Base-by-base conservation (phyloP, 2,329 filamentous ascomycete species). In the Simplicillium aogashimaense region DNA sequence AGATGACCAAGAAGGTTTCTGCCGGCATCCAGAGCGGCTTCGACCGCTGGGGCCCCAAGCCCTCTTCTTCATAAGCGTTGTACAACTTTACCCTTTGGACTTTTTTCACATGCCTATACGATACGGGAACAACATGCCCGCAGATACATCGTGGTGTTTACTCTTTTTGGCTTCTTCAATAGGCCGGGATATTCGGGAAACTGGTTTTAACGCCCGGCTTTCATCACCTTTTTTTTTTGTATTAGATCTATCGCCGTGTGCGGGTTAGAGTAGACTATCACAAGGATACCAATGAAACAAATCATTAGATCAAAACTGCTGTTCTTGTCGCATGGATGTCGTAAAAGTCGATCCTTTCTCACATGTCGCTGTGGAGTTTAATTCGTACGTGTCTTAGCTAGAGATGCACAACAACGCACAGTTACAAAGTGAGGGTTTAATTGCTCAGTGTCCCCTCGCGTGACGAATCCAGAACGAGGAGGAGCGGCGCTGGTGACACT, bases 1-100 rank as follows among this genome's bases (percentile, higher is more conserved):
- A 51, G 52, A 64, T 72, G 56, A 70, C 70, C 38, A 66, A 66
- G 56, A 59, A 56, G 36, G 57, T 72, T 40, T 66, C 74, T 50
- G 56, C 58, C 31, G 58, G 66, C 43, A 74, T 75, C 51, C 63
- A 64, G 56, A 59, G 50, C 25, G 59, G 69, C 28, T 65, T 75
- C 35, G 60, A 63, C 31, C 61, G 61, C 39, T 59, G 60, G 36
- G 47, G 49, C 16, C 51, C 57, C 37, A 54, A 56, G 47, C 43
- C 50, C 14, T 39, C 35, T 7, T 25, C 43, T 17, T 14, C 15
- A 25, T 32, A 31, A 14, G 13, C 25, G 10, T 15, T 32, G 30
- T 13, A 13, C 5, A 5, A 32, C 6, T 32, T 13, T 12, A 32
- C 15, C 30, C 30, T 32, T 7, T 32, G 28, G 13, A 33, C 8